These are phyloP conservation scores for Geoglossum cookeanum DNA, from an alignment of 2,329 filamentous ascomycete genomes.

Conservation along the genomic window DNA sequence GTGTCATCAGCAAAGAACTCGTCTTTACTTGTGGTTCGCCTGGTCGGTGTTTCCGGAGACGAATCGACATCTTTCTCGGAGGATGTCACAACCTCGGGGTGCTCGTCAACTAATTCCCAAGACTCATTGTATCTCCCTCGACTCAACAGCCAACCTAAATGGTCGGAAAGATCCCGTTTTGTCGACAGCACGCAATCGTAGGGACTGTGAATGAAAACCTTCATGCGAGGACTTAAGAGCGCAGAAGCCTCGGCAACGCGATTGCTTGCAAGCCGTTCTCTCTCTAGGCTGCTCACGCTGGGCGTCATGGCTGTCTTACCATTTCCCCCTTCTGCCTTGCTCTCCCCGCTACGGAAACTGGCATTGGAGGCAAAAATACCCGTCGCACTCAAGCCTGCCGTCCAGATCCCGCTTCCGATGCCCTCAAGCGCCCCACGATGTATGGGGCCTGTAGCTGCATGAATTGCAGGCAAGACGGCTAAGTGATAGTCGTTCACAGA, in stretches of 20 bases:
- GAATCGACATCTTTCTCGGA: conserved; percentile 21
- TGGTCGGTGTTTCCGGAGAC: conserved; percentile 25
- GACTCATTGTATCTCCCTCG: conserved; percentile 65
- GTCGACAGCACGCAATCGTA: conserved; percentile 92
- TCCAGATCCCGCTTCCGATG: conserved; percentile 65
- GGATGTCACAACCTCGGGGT: conserved; percentile 47
- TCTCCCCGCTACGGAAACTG: conserved; percentile 44
- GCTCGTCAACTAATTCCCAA: conserved; percentile 75
- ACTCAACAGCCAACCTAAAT: conserved; percentile 68
- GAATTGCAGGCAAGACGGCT: conserved; percentile 58
- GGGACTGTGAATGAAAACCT: conserved; percentile 90
- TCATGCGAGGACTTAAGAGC: conserved; percentile 37
- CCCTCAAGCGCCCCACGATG: conserved; percentile 60
- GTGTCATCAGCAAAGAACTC: conserved; percentile 59
- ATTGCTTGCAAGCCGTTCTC: conserved; percentile 8
- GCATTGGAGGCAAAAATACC: conserved; percentile 73
- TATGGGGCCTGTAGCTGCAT: conserved; percentile 41
- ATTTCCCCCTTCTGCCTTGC: conserved; percentile 31
- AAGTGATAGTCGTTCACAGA: conserved; percentile 86
- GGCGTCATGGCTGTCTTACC: conserved; percentile 21
- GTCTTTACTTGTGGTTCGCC: conserved; percentile 25
- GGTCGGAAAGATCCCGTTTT: conserved; percentile 69
- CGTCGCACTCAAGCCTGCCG: conserved; percentile 72
- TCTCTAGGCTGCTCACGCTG: conserved; percentile 20
- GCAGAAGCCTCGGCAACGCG: conserved; percentile 18